Base-by-base conservation (phyloP, 768 basidiomycete genomes). In the Imleria badia region DNA sequence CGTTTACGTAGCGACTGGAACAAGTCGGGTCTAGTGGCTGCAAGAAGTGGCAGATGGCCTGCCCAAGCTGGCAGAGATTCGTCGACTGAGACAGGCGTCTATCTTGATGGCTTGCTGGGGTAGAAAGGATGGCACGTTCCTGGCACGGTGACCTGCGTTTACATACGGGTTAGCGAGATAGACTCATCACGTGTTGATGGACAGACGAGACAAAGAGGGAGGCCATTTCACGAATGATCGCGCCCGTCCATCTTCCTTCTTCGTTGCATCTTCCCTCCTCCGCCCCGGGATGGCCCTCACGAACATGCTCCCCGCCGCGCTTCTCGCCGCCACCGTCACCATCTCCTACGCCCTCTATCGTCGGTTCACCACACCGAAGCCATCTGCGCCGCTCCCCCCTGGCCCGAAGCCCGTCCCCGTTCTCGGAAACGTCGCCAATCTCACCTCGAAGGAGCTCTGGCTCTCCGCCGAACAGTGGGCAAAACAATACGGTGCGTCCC, bases 341-440 rank as follows among this genome's bases (percentile, higher is more conserved):
- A 42, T 66, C 41, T 53, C 47, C 34, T 65, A 60, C 45, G 23
- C 48, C 3, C 51, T 66, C 48, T 69, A 61, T 17, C 59, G 57
- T 46, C 58, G 44, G 13, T 20, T 60, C 43, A 42, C 54, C 13
- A 57, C 26, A 46, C 52, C 54, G 39, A 61, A 52, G 46, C 47
- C 20, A 58, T 72, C 70, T 57, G 69, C 70, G 38, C 74, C 77
- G 49, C 69, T 81, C 29, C 87, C 87, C 35, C 86, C 87, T 53
- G 88, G 87, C 22, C 88, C 88, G 51, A 81, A 76, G 58, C 84
- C 85, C 0, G 66, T 86, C 52, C 86, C 85, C 0, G 36, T 87
- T 44, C 62, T 89, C 14, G 87, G 88, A 8, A 89, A 90, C 68
- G 60, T 87, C 12, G 67, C 72, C 39, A 81, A 89, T 62, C 73